Percentiles rank a stretch among this genome's conserved stretches.
Evolutionary conservation across 2,329 filamentous ascomycete species (phyloP).

Genomic region (Talaromyces marneffei): DNA sequence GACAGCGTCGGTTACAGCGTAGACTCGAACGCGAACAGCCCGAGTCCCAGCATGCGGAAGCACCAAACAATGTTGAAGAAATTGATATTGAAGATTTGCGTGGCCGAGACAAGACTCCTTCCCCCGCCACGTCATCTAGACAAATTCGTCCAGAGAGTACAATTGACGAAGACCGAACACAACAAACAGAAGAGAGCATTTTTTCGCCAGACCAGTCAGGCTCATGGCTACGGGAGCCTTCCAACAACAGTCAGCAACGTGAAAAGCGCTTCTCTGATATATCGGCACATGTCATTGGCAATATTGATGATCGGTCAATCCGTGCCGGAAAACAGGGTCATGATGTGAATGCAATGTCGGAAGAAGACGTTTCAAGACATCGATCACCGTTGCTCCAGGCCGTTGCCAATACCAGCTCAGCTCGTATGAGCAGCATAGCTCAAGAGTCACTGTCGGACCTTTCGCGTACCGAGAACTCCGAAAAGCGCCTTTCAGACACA

Average conservation of each 20-base stretch:
- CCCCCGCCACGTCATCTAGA: conserved; percentile 12
- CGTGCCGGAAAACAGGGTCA: conserved; percentile 24
- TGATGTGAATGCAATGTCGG: conserved; percentile 29
- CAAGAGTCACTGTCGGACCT: conserved; percentile 47
- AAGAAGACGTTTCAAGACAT: conserved; percentile 28
- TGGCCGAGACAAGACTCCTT: conserved; percentile 14
- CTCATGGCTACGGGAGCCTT: conserved; percentile 32
- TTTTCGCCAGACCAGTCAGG: conserved; percentile 15
- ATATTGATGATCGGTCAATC: conserved; percentile 31
- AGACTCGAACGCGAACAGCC: conserved; percentile 51
- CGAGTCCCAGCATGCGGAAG: background rate
- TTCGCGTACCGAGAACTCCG: conserved; percentile 47
- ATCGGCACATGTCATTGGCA: conserved; percentile 28
- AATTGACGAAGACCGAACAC: background rate
- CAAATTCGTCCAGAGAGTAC: background rate
- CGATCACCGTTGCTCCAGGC: conserved; percentile 44
- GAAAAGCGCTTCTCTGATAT: conserved; percentile 25
- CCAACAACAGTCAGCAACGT: conserved; percentile 23
- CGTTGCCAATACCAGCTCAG: conserved; percentile 47
- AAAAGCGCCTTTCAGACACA: conserved; percentile 52
- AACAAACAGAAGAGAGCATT: conserved; percentile 2
- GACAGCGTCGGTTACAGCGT: conserved; percentile 44
- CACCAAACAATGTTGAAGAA: background rate
- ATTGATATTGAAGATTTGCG: conserved; percentile 12
- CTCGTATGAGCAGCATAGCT: conserved; percentile 47